A percentile compares a stretch with the other conserved stretches of the same genome.
phyloP scores from a whole-genome alignment of 2,329 filamentous ascomycete genomes.

The Westerdykella sp. region DNA sequence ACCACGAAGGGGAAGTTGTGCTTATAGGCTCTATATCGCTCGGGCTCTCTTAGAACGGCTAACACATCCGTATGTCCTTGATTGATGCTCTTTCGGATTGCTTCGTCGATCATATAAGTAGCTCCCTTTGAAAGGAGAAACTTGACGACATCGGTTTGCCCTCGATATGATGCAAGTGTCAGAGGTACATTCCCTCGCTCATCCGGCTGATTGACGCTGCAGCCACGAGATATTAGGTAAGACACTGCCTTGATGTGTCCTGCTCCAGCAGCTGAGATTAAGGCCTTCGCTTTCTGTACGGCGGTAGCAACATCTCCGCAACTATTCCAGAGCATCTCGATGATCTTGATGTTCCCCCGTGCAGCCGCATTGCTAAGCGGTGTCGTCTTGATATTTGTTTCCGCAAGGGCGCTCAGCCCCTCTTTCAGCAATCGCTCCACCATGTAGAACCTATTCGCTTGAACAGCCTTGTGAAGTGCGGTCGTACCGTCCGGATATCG shows the following conservation, averaged over 20 bases:
- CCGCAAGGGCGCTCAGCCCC: background rate
- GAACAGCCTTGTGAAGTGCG: too few relatives aligned
- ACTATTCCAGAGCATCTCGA: background rate
- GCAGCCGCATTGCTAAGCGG: background rate
- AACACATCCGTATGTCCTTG: too few relatives aligned
- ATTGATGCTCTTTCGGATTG: too few relatives aligned
- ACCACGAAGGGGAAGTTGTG: background rate
- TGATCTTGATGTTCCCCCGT: background rate
- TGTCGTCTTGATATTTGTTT: background rate
- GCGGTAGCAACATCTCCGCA: background rate
- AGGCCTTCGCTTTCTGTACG: background rate
- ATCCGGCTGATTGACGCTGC: background rate
- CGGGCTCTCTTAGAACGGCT: too few relatives aligned
- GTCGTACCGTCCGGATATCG: too few relatives aligned
- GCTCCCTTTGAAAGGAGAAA: background rate
- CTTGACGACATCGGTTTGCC: background rate
- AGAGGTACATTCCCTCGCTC: background rate
- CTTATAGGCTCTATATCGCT: too few relatives aligned
- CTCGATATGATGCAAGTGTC: background rate
- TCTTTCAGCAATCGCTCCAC: background rate
- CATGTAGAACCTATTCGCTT: too few relatives aligned
- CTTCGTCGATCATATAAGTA: background rate
- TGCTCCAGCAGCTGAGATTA: background rate
- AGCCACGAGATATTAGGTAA: background rate
- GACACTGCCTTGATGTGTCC: background rate